Evolutionary conservation across 345 rosid genomes (phyloP), one percentile per base, ranked within the genome.

Genomic region (Populus deltoides): DNA sequence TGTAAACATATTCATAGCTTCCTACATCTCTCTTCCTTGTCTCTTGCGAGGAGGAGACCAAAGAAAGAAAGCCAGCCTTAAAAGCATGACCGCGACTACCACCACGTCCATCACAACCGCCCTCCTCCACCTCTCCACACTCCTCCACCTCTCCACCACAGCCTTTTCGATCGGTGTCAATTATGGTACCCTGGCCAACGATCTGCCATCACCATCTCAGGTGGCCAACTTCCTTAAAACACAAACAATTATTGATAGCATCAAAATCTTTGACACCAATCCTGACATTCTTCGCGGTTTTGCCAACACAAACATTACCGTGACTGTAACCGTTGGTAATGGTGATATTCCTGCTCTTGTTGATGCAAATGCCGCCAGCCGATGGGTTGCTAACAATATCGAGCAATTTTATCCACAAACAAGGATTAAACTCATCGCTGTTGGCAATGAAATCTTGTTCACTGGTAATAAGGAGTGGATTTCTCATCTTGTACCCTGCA

Each of bases 371-470:
- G 74, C 66, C 16, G 97, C 98, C 1, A 77, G 86, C 1, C 80
- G 83, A 20, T 94, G 98, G 98, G 91, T 92, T 12, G 74, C 82
- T 3, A 61, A 75, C 2, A 87, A 92, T 35, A 86, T 94, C 2
- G 68, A 69, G 12, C 97, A 97, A 59, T 89, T 72, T 84, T 85
- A 92, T 71, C 97, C 94, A 15, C 86, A 82, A 76, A 95, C 99
- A 10, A 87, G 73, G 84, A 90, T 95, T 66, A 86, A 85, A 61
- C 86, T 84, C 51, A 80, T 95, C 24, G 83, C 86, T 1, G 87
- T 95, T 22, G 99, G 99, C 0, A 95, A 90, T 55, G 99, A 95
- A 82, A 82, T 95, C 47, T 43, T 93, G 36, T 83, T 86, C 27
- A 45, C 81, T 22, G 88, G 83, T 49, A 85, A 81, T 27, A 79